A percentile compares a stretch with the other conserved stretches of the same genome.
phyloP scores from a whole-genome alignment of 2,329 filamentous ascomycete species.

The Simplicillium aogashimaense region DNA sequence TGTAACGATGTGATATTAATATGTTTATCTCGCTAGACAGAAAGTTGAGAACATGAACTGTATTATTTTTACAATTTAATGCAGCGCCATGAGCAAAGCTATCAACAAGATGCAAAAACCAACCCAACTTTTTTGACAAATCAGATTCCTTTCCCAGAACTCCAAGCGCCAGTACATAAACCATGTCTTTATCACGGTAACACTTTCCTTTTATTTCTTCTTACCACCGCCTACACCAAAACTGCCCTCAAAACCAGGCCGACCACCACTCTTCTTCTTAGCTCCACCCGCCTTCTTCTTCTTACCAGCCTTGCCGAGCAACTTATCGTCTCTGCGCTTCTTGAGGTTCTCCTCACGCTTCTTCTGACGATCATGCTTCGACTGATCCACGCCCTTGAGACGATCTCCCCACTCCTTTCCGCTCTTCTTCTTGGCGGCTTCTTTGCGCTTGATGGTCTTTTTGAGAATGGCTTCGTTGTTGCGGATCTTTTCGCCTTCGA shows the following conservation, averaged over 20 bases:
- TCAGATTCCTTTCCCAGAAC: no score
- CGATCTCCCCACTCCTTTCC: slow-evolving; percentile 79
- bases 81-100: no score
- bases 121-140: no score
- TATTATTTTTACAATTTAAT: no score
- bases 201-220: slow-evolving; percentile 24
- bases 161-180: no score
- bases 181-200: background rate
- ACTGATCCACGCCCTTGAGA: slow-evolving; percentile 60
- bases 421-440: slow-evolving; percentile 81
- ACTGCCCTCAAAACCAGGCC: slow-evolving; percentile 60
- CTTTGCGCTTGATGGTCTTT: slow-evolving; percentile 91
- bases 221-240: slow-evolving; percentile 48
- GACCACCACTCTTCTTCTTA: slow-evolving; percentile 35
- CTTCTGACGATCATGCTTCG: slow-evolving; percentile 69
- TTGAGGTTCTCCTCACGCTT: slow-evolving; percentile 74
- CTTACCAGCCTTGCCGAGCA: slow-evolving; percentile 46
- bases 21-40: no score
- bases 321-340: slow-evolving; percentile 66
- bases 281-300: slow-evolving; percentile 36
- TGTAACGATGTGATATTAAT: no score
- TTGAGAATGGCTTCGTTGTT: slow-evolving; percentile 83
- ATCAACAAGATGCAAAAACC: background rate
- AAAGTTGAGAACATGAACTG: background rate
- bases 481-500: slow-evolving; percentile 79